Evolutionary conservation across 768 basidiomycete species (phyloP).

Genomic region (Lactarius trivialis): DNA sequence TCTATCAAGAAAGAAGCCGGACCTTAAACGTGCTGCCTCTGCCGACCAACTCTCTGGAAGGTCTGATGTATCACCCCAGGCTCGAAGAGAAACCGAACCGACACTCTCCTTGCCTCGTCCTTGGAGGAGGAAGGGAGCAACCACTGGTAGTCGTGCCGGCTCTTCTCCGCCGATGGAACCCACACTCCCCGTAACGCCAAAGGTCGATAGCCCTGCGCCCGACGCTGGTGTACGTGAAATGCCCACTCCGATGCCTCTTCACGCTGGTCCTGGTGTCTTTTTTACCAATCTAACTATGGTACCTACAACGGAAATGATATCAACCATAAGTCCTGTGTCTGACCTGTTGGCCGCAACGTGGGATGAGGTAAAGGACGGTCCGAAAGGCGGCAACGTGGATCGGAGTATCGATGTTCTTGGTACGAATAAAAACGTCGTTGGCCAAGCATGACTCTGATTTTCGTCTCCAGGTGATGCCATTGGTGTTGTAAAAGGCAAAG

Average conservation of each 20-base stretch:
- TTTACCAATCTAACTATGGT: background rate
- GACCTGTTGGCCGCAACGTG: constrained; percentile 3
- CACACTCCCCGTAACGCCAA: background rate
- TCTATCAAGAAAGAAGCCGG: constrained; percentile 1
- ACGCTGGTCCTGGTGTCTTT: background rate
- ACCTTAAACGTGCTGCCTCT: background rate
- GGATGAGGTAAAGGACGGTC: background rate
- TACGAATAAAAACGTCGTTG: background rate
- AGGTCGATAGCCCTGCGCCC: background rate
- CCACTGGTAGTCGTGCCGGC: background rate
- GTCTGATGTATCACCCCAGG: background rate
- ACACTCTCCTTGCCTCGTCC: background rate
- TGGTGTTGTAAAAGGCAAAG: background rate
- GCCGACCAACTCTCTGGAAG: background rate
- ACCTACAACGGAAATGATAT: background rate
- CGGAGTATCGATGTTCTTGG: background rate
- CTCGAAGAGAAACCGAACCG: background rate
- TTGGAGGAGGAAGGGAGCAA: background rate
- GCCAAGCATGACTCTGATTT: background rate
- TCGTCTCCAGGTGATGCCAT: background rate
- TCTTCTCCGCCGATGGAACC: background rate
- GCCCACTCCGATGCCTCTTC: background rate
- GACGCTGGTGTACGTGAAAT: background rate
- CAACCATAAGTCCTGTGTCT: background rate
- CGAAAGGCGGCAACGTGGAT: background rate